Conservation (phyloP, 352 stramenopile genomes). For the Globisporangium cederbergense region DNA sequence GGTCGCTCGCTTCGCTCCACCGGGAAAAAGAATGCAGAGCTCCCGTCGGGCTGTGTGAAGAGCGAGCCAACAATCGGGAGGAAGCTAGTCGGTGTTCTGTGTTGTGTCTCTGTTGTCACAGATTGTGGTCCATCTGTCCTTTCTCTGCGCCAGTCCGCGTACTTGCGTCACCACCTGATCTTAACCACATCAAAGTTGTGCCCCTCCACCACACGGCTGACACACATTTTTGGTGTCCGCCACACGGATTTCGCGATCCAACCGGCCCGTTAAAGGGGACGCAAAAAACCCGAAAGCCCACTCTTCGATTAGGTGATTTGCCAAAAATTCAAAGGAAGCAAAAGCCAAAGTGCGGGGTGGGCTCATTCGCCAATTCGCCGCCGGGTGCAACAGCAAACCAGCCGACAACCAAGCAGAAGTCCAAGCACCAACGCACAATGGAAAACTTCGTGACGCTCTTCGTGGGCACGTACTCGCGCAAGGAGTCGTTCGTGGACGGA, state of each 20-base stretch:
- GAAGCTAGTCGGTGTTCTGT: background rate
- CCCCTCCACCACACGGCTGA: no score
- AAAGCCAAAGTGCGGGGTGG: background rate
- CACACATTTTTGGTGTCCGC: no score
- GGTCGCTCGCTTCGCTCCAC: background rate
- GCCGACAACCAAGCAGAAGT: background rate
- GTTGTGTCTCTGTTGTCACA: background rate
- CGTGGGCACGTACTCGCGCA: slow-evolving; percentile 83
- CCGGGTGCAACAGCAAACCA: background rate
- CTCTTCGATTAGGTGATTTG: background rate
- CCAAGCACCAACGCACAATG: background rate
- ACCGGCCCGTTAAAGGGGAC: no score
- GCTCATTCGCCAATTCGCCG: slow-evolving; percentile 2
- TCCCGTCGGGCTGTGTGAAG: background rate
- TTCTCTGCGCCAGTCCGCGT: background rate
- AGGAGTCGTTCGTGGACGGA: slow-evolving; percentile 73
- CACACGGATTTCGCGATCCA: no score
- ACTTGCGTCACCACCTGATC: background rate
- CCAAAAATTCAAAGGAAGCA: background rate
- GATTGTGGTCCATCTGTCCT: background rate
- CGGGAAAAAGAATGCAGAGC: slow-evolving; percentile 6
- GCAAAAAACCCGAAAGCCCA: background rate
- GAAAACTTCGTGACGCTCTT: slow-evolving; percentile 43
- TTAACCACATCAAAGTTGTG: no score
- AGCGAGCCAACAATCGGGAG: background rate